These are phyloP conservation scores for Mycena vitilis DNA, from an alignment of 768 basidiomycete genomes.

Conservation along the genomic window DNA sequence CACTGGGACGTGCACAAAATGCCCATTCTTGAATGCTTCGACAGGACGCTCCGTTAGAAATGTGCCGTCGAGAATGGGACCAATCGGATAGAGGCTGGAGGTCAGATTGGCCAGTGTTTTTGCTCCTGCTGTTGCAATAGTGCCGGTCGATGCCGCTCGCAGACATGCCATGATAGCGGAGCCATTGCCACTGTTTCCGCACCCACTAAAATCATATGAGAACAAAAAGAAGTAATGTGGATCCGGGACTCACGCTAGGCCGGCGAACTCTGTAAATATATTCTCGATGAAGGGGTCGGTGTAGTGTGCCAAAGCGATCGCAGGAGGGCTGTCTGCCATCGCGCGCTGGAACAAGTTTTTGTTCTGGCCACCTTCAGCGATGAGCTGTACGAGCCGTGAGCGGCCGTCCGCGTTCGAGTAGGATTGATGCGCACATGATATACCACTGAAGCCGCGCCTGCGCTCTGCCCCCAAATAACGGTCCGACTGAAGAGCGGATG, in stretches of 20 bases:
- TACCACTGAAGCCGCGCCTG: conserved; percentile 55
- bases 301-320: conserved; percentile 50
- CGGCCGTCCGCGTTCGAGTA: background rate
- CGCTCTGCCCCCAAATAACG: no score
- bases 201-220: conserved; percentile 40
- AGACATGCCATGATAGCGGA: conserved; percentile 48
- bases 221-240: background rate
- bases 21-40: conserved; percentile 51
- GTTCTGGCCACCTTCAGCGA: conserved; percentile 52
- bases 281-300: conserved; percentile 48
- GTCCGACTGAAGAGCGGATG: conserved; percentile 42
- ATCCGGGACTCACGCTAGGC: conserved; percentile 46
- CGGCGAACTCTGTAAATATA: conserved; percentile 50
- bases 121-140: conserved; percentile 49
- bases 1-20: conserved; percentile 52
- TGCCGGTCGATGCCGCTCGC: conserved; percentile 41
- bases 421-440: conserved; percentile 47
- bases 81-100: conserved; percentile 51
- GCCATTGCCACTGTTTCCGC: conserved; percentile 31
- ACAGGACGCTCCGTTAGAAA: conserved; percentile 51
- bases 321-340: conserved; percentile 58
- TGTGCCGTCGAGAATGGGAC: conserved; percentile 49
- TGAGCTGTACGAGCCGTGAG: conserved; percentile 41
- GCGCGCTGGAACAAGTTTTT: conserved; percentile 53
- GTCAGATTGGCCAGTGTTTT: conserved; percentile 45